Evolutionary conservation across 768 basidiomycete species (phyloP).

Genomic region (Leccinum longicurvipes): DNA sequence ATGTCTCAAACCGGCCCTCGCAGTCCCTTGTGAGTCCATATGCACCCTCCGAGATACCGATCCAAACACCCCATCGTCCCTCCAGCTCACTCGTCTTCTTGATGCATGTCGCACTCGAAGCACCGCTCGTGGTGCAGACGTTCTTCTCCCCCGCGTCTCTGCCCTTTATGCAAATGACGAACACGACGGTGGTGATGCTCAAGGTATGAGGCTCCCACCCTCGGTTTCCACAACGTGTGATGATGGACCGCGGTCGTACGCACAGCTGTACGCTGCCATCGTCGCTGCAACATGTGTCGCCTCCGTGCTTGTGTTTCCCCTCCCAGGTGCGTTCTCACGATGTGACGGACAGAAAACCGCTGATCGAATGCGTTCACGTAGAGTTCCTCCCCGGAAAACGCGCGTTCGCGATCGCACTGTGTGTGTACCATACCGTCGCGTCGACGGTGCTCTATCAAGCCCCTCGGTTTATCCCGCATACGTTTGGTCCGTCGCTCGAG

Average conservation of each 20-base stretch:
- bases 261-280: slow-evolving; percentile 67
- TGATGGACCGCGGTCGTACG: background rate
- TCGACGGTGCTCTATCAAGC: slow-evolving; percentile 75
- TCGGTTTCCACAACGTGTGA: background rate
- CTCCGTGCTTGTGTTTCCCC: slow-evolving; percentile 58
- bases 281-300: slow-evolving; percentile 58
- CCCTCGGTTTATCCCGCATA: slow-evolving; percentile 75
- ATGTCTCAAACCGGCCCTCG: slow-evolving; percentile 26
- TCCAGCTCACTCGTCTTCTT: slow-evolving; percentile 66
- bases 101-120: slow-evolving; percentile 75
- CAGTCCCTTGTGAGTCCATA: slow-evolving; percentile 40
- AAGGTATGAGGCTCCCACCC: slow-evolving; percentile 50
- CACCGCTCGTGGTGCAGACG: slow-evolving; percentile 75
- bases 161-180: slow-evolving; percentile 79
- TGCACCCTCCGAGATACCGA: background rate
- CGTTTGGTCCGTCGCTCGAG: slow-evolving; percentile 61
- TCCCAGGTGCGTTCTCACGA: slow-evolving; percentile 56
- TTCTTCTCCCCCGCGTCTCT: slow-evolving; percentile 57
- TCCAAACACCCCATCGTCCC: background rate
- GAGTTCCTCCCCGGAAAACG: slow-evolving; percentile 86
- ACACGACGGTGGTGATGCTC: slow-evolving; percentile 71
- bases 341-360: no score
- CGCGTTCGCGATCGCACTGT: slow-evolving; percentile 72
- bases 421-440: slow-evolving; percentile 68
- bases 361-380: slow-evolving; percentile 21